Conservation (phyloP, 2,329 filamentous ascomycete species). For the Ascomycota sp. region DNA sequence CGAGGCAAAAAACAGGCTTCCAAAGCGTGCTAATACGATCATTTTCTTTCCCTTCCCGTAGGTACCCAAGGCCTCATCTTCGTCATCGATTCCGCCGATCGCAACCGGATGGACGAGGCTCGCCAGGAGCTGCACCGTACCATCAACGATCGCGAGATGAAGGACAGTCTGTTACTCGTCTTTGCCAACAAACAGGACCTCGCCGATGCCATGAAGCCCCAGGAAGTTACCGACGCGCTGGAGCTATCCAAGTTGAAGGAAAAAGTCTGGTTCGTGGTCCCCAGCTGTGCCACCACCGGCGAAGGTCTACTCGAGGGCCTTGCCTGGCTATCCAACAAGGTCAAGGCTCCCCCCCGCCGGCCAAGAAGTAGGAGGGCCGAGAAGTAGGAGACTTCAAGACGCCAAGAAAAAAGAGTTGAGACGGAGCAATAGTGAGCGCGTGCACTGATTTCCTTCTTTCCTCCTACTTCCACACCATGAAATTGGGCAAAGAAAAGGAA, state of each 20-base stretch:
- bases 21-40: too few relatives aligned
- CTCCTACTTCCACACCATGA: too few relatives aligned
- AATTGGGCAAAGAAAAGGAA: too few relatives aligned
- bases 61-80: conserved; percentile 96
- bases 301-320: conserved; percentile 67
- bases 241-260: conserved; percentile 61
- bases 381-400: background rate
- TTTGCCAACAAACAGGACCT: conserved; percentile 99
- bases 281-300: conserved; percentile 63
- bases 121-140: conserved; percentile 88
- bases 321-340: conserved; percentile 68
- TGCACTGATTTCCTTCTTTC: too few relatives aligned
- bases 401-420: background rate
- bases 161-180: conserved; percentile 80
- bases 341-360: conserved; percentile 41
- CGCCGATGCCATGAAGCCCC: conserved; percentile 57
- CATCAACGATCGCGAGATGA: conserved; percentile 95
- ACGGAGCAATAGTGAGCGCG: too few relatives aligned
- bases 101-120: conserved; percentile 78
- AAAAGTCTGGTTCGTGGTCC: conserved; percentile 70
- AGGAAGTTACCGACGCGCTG: conserved; percentile 60
- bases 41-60: too few relatives aligned
- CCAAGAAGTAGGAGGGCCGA: conserved; percentile 26
- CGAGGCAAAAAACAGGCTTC: too few relatives aligned
- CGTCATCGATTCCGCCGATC: conserved; percentile 91